phyloP scores from a whole-genome alignment of 164 flowering plant genomes.

The Nymphaea thermarum region DNA sequence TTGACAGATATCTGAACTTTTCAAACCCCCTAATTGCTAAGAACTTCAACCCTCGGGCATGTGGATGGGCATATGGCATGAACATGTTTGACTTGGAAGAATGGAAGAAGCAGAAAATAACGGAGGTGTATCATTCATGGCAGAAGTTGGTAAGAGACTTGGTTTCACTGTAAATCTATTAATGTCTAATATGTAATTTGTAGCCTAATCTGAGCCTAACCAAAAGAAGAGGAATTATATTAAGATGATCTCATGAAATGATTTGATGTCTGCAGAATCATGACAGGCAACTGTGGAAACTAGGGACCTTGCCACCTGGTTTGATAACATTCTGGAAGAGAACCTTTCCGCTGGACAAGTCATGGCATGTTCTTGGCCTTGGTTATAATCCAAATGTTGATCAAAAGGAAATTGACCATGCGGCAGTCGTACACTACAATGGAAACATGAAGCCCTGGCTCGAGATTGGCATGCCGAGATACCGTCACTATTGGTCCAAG shows the following conservation, averaged over 20 bases:
- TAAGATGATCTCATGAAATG: not conserved
- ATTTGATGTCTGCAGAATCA: slow-evolving; percentile 16
- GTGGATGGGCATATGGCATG: slow-evolving; percentile 23
- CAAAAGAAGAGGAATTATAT: not conserved
- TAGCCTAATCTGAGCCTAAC: not conserved
- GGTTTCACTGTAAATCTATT: not conserved
- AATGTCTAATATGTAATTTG: not conserved
- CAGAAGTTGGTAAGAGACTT: slow-evolving; percentile 12
- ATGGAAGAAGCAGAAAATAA: slow-evolving; percentile 17
- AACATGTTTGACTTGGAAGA: slow-evolving; percentile 18
- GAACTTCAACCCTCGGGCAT: slow-evolving; percentile 15
- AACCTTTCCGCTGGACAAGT: slow-evolving; percentile 15
- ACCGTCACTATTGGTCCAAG: slow-evolving; percentile 20
- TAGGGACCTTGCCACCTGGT: slow-evolving; percentile 23
- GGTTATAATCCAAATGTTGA: slow-evolving; percentile 24
- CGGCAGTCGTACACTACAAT: slow-evolving; percentile 28
- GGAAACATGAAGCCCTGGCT: slow-evolving; percentile 36
- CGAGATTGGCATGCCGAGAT: slow-evolving; percentile 25
- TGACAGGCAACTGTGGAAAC: slow-evolving; percentile 24
- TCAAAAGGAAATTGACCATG: slow-evolving; percentile 21
- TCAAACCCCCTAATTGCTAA: slow-evolving; percentile 19
- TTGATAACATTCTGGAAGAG: slow-evolving; percentile 26
- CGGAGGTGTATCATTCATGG: slow-evolving; percentile 17
- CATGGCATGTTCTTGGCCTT: slow-evolving; percentile 32
- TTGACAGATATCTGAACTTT: slow-evolving; percentile 21